Evolutionary conservation across 306 rosid genomes (phyloP).

Genomic region (Cucurbita pepo): DNA sequence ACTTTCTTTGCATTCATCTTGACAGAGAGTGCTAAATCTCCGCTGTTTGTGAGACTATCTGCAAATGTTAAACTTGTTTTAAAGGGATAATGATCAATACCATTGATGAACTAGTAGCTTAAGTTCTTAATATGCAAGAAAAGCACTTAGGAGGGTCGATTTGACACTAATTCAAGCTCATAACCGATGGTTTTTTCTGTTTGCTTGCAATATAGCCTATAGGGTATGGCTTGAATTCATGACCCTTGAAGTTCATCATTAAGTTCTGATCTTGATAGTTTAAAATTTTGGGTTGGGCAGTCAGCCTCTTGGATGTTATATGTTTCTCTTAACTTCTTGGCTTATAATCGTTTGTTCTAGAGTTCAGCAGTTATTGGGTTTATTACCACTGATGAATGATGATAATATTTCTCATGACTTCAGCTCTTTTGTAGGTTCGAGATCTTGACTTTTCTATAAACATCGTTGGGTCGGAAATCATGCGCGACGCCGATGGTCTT

Average conservation of each 20-base stretch:
- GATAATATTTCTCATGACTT: neutral
- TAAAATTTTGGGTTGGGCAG: neutral
- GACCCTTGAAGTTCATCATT: neutral
- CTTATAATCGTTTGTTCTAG: neutral
- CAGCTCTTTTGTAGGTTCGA: conserved; percentile 38
- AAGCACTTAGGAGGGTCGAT: neutral
- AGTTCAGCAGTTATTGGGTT: neutral
- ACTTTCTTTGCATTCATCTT: neutral
- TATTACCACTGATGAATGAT: neutral
- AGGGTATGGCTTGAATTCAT: neutral
- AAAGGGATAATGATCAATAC: neutral
- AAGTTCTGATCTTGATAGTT: neutral
- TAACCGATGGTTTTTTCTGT: neutral
- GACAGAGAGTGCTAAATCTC: neutral
- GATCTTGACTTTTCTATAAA: conserved; percentile 73
- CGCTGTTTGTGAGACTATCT: neutral
- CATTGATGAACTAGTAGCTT: neutral
- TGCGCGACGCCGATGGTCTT: conserved; percentile 62
- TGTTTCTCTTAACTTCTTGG: neutral
- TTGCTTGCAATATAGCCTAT: neutral
- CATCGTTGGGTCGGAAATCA: conserved; percentile 55
- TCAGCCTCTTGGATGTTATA: neutral
- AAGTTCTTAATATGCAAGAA: neutral
- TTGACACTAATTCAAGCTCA: neutral
- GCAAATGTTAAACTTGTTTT: neutral